Evolutionary conservation across 495 filamentous ascomycete species (phyloP).

Genomic region (Chaetomium tenue): DNA sequence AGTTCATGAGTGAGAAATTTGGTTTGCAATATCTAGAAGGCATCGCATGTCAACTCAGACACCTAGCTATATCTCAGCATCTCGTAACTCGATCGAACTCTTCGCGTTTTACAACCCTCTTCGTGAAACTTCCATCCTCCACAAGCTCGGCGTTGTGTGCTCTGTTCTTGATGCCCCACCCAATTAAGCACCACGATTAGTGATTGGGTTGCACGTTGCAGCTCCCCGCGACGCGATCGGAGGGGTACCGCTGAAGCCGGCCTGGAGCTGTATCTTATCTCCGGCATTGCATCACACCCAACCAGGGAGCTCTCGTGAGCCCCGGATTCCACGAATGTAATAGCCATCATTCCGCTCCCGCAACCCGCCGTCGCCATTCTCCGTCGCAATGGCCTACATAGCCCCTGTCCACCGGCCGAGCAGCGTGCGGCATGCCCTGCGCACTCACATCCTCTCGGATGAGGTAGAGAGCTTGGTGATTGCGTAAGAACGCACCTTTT

Average conservation of each 20-base stretch:
- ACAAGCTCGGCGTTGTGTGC: too few relatives aligned
- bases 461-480: conserved; percentile 80
- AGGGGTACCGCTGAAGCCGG: conserved; percentile 18
- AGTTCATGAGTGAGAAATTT: too few relatives aligned
- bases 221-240: conserved; percentile 25
- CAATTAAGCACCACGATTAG: not conserved
- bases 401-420: conserved; percentile 90
- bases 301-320: conserved; percentile 6
- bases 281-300: conserved; percentile 12
- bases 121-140: too few relatives aligned
- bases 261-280: conserved; percentile 23
- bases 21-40: too few relatives aligned
- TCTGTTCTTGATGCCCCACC: not conserved
- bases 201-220: not conserved
- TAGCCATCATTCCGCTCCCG: not conserved
- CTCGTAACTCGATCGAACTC: too few relatives aligned
- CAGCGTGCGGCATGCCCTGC: conserved; percentile 84
- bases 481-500: conserved; percentile 61
- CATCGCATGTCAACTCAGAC: too few relatives aligned
- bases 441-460: conserved; percentile 66
- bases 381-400: conserved; percentile 76
- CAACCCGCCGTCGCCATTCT: conserved; percentile 13
- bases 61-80: too few relatives aligned
- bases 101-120: too few relatives aligned
- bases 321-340: conserved; percentile 27